Percentiles rank a stretch among this genome's conserved stretches.
Conservation (phyloP, 140 eudicot genomes). For the Stevia rebaudiana region DNA sequence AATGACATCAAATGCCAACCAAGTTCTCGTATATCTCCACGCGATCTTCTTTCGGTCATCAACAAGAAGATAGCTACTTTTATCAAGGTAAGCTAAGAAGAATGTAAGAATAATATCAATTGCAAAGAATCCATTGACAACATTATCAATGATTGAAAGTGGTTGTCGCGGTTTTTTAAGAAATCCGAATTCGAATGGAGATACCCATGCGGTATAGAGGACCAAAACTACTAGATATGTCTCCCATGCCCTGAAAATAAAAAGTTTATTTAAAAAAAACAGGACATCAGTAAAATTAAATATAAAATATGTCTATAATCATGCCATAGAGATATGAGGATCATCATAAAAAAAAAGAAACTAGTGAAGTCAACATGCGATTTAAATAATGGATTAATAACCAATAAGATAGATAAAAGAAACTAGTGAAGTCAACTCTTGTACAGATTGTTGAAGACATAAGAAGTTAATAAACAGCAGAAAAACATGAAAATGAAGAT, state of each 20-base stretch:
- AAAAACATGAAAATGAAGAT: not conserved
- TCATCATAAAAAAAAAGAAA: too few relatives aligned
- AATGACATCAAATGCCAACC: constrained; percentile 75
- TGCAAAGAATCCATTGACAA: constrained; percentile 74
- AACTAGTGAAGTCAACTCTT: constrained; percentile 11
- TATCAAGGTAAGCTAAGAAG: constrained; percentile 87
- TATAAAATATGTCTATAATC: constrained; percentile 1
- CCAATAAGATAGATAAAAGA: constrained; percentile 16
- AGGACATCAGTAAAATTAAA: not conserved
- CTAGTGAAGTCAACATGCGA: too few relatives aligned
- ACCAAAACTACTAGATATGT: constrained; percentile 68
- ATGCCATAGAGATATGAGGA: too few relatives aligned
- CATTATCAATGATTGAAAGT: constrained; percentile 56
- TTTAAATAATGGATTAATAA: too few relatives aligned
- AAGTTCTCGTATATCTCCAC: constrained; percentile 62
- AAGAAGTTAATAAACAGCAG: not conserved
- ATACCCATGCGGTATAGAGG: constrained; percentile 85
- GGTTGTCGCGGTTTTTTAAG: constrained; percentile 54
- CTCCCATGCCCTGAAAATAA: constrained; percentile 81
- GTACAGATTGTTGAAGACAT: not conserved
- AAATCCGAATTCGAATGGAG: constrained; percentile 92
- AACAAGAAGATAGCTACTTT: constrained; percentile 62
- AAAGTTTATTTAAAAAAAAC: not conserved
- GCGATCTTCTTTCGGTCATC: constrained; percentile 74
- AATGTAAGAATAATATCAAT: constrained; percentile 78